Base-by-base conservation (phyloP, 768 basidiomycete genomes). In the Collybia sp. region DNA sequence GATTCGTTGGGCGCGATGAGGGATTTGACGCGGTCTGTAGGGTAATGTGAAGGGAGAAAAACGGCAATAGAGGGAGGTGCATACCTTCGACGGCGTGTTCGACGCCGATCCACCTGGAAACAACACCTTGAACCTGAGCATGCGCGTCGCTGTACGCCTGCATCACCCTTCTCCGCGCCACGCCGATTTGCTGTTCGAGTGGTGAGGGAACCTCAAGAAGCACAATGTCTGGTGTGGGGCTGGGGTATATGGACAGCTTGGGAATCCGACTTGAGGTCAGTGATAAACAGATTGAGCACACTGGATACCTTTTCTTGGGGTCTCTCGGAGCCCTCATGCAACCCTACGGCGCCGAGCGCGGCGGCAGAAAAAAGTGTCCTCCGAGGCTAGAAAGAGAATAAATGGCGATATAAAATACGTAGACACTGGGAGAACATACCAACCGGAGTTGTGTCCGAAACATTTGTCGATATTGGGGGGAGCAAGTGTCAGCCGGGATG, bases 211-310 rank as follows among this genome's bases (percentile, higher is more conserved):
- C 75, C 53, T 90, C 85, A 41, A 89, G 75, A 6, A 97, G 78
- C 17, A 88, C 54, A 33, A 92, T 65, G 11, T 86, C 82, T 6
- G 76, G 66, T 10, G 75, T 73, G 1, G 79, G 71, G 5, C 62
- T 55, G 2, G 88, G 77, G 70, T 97, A 96, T 68, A 97, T 89
- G 19, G 92, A 80, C 43, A 87, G 80, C 93, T 97, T 97, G 61
- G n/a, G 30, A 18, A 1, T 39, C 12, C 35, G 17, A 30, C 16
- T 16, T 19, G 18, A 32, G 33, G n/a, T n/a, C 34, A 40, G 12
- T 32, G 45, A 46, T 36, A 5, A 46, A n/a, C n/a, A 25, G 31
- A 16, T 30, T 18, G n/a, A 42, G 18, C 19, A 43, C 42, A 30
- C 34, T n/a, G 20, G n/a, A 19, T 43, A 51, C 44, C 41, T 67